phyloP scores from a whole-genome alignment of 345 rosid species.

The Citrus cavaleriei region DNA sequence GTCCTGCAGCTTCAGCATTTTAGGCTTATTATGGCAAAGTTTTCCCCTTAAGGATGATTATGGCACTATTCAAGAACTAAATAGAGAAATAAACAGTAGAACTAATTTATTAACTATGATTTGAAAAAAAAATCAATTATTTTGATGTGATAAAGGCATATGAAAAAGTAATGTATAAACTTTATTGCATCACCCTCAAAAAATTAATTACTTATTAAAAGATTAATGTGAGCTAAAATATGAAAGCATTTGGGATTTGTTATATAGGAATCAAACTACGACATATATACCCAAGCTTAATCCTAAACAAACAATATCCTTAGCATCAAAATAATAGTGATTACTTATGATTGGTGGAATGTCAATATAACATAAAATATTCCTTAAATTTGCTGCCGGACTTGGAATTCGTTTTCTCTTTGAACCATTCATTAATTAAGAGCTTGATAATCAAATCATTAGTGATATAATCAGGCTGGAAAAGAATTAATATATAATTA shows the following conservation, averaged over 20 bases:
- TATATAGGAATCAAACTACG: background rate
- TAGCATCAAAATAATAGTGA: background rate
- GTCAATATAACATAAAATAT: background rate
- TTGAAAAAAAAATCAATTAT: too few species aligned
- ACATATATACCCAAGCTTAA: background rate
- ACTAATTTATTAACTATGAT: too few species aligned
- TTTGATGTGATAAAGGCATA: too few species aligned
- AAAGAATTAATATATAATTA: background rate
- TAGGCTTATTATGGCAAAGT: background rate
- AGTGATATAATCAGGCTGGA: background rate
- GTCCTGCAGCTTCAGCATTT: background rate
- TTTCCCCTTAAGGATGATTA: background rate
- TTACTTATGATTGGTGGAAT: background rate
- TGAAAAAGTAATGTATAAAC: too few species aligned
- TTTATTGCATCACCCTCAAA: too few species aligned
- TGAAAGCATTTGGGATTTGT: too few species aligned
- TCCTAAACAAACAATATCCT: background rate
- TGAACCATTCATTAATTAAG: background rate
- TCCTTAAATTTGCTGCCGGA: background rate
- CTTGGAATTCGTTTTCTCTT: background rate
- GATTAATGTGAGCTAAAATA: too few species aligned
- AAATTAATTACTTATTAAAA: too few species aligned
- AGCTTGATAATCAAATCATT: background rate
- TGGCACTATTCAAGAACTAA: background rate
- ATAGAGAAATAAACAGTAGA: too few species aligned